Evolutionary conservation across 1,284 basidiomycete species (phyloP).

Genomic region (Inonotus obliquus): DNA sequence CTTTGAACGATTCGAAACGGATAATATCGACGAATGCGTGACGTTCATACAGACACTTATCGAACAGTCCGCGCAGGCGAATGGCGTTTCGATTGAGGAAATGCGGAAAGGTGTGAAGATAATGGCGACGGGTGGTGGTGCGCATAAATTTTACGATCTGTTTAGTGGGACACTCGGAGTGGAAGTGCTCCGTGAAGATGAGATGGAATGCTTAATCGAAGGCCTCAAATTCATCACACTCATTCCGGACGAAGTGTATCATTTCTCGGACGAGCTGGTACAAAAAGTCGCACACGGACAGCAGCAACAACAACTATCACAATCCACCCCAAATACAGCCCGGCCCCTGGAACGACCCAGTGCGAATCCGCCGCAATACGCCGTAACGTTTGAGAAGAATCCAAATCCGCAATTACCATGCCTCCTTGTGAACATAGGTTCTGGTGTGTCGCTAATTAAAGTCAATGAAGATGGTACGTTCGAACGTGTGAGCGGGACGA

Average conservation of each 20-base stretch:
- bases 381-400: conserved; percentile 79
- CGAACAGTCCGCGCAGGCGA: conserved; percentile 80
- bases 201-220: conserved; percentile 98
- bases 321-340: conserved; percentile 10
- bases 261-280: conserved; percentile 97
- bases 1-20: conserved; percentile 96
- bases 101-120: conserved; percentile 96
- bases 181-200: conserved; percentile 88
- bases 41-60: conserved; percentile 88
- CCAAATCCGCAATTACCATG: conserved; percentile 91
- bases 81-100: conserved; percentile 83
- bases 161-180: conserved; percentile 77
- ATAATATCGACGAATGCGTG: conserved; percentile 83
- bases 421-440: conserved; percentile 96
- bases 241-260: conserved; percentile 98
- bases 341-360: conserved; percentile 75
- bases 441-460: conserved; percentile 96
- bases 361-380: conserved; percentile 87
- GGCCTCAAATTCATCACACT: conserved; percentile 95
- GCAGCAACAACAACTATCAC: conserved; percentile 27
- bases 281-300: conserved; percentile 82
- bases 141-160: conserved; percentile 88
- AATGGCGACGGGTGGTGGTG: conserved; percentile 97
- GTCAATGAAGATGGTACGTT: conserved; percentile 94
- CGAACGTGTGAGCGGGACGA: conserved; percentile 96